Percentiles rank a stretch among this genome's conserved stretches.
phyloP scores from a whole-genome alignment of 2,329 filamentous ascomycete genomes.

The Aspergillus sp. region DNA sequence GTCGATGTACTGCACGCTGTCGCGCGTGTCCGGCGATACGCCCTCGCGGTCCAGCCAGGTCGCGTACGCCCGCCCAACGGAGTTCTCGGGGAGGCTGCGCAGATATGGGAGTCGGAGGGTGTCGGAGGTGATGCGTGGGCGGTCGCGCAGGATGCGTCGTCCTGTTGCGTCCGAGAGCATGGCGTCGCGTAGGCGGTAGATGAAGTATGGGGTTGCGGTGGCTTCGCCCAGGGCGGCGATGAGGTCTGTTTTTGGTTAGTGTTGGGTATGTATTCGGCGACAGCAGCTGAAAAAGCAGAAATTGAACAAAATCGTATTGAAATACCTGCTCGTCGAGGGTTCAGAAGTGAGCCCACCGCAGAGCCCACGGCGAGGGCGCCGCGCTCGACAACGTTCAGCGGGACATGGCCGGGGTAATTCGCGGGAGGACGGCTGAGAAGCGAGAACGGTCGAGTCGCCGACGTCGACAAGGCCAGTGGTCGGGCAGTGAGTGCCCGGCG shows the following conservation, averaged over 20 bases:
- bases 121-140: conserved; percentile 74
- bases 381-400: conserved; percentile 69
- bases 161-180: conserved; percentile 83
- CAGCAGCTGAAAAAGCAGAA: too few species aligned
- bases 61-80: conserved; percentile 73
- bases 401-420: conserved; percentile 87
- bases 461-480: conserved; percentile 8
- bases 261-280: too few species aligned
- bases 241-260: conserved; percentile 52
- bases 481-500: conserved; percentile 11
- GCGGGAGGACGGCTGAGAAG: conserved; percentile 74
- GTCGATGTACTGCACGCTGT: conserved; percentile 79
- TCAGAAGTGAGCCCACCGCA: conserved; percentile 51
- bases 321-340: conserved; percentile 70
- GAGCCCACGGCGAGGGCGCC: conserved; percentile 57
- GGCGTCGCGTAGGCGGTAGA: conserved; percentile 77
- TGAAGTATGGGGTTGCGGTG: conserved; percentile 90
- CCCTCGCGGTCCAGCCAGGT: conserved; percentile 90
- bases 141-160: conserved; percentile 79
- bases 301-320: not conserved
- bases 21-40: conserved; percentile 82
- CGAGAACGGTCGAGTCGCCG: conserved; percentile 53
- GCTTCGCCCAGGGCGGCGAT: conserved; percentile 92
- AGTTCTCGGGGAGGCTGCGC: conserved; percentile 60
- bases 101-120: conserved; percentile 60